These are phyloP conservation scores for Cercis canadensis DNA, from an alignment of 306 rosid species.

Conservation along the genomic window DNA sequence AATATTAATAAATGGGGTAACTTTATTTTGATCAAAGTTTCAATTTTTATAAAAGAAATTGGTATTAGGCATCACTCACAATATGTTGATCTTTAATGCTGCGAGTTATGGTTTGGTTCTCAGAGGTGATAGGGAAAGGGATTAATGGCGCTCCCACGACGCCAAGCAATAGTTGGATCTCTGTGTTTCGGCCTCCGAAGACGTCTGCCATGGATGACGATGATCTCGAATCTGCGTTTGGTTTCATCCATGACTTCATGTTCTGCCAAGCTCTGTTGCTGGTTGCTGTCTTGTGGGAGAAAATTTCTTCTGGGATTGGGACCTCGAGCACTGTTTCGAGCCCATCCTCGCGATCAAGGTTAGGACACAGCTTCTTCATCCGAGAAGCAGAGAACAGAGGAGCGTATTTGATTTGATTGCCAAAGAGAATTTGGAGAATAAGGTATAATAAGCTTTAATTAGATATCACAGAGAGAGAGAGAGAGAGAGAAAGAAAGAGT, in stretches of 20 bases:
- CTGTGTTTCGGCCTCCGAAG: constrained; percentile 68
- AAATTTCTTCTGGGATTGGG: constrained; percentile 88
- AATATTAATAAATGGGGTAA: neutral
- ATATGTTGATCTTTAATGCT: constrained; percentile 80
- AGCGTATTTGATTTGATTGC: neutral
- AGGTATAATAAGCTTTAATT: neutral
- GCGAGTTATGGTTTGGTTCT: constrained; percentile 58
- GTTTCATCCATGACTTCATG: constrained; percentile 82
- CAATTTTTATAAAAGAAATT: neutral
- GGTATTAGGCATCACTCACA: constrained; percentile 46
- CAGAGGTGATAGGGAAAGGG: constrained; percentile 65
- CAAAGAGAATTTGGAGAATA: neutral
- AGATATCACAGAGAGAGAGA: constrained; percentile 28
- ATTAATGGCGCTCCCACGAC: constrained; percentile 91
- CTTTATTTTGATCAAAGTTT: neutral
- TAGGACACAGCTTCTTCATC: constrained; percentile 93
- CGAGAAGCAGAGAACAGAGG: constrained; percentile 1
- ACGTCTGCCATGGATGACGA: constrained; percentile 43
- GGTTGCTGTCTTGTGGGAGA: constrained; percentile 50
- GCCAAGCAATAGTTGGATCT: constrained; percentile 84
- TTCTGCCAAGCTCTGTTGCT: constrained; percentile 66
- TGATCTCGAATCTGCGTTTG: constrained; percentile 50
- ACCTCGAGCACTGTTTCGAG: constrained; percentile 98
- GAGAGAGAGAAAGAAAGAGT: constrained; percentile 1
- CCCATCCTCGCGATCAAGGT: constrained; percentile 85